These are phyloP conservation scores for Wickerhamiella lipophila DNA, from an alignment of 805 yeast species.

Conservation along the genomic window DNA sequence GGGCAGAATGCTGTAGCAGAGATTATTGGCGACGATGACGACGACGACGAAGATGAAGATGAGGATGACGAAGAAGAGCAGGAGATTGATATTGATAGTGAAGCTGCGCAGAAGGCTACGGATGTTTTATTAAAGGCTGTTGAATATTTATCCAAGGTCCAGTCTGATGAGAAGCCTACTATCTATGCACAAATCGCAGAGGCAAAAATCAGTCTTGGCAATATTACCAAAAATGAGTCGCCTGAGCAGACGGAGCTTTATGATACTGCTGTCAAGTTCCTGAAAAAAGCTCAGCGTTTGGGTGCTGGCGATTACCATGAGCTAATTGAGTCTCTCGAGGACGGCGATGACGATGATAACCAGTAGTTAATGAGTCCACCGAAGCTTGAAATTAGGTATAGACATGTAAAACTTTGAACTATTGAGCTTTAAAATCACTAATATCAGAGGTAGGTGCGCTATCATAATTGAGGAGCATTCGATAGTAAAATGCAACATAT, in stretches of 20 bases:
- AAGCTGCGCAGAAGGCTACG: slow-evolving; percentile 20
- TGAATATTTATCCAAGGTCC: slow-evolving; percentile 42
- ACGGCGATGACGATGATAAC: slow-evolving; percentile 1
- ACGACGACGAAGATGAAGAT: slow-evolving; percentile 17
- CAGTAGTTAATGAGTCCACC: not conserved
- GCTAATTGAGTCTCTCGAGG: slow-evolving; percentile 28
- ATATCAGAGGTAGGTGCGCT: not conserved
- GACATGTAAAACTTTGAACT: not conserved
- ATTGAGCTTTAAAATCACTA: not conserved
- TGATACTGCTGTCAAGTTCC: slow-evolving; percentile 50
- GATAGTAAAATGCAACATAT: slow-evolving; percentile 7
- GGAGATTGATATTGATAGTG: slow-evolving; percentile 19
- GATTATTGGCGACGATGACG: slow-evolving; percentile 19
- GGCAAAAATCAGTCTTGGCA: slow-evolving; percentile 68
- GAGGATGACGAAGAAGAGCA: slow-evolving; percentile 11
- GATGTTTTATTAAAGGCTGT: slow-evolving; percentile 41
- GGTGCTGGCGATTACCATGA: slow-evolving; percentile 30
- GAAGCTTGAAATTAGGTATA: not conserved
- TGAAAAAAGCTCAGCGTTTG: slow-evolving; percentile 45
- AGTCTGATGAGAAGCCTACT: slow-evolving; percentile 62
- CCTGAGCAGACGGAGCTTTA: slow-evolving; percentile 57
- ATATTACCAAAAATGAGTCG: slow-evolving; percentile 51
- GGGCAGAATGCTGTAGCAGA: slow-evolving; percentile 19
- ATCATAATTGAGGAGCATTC: slow-evolving; percentile 17
- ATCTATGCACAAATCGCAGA: slow-evolving; percentile 80